Evolutionary conservation across 2,329 filamentous ascomycete genomes (phyloP).

Genomic region (Venturia nashicola): DNA sequence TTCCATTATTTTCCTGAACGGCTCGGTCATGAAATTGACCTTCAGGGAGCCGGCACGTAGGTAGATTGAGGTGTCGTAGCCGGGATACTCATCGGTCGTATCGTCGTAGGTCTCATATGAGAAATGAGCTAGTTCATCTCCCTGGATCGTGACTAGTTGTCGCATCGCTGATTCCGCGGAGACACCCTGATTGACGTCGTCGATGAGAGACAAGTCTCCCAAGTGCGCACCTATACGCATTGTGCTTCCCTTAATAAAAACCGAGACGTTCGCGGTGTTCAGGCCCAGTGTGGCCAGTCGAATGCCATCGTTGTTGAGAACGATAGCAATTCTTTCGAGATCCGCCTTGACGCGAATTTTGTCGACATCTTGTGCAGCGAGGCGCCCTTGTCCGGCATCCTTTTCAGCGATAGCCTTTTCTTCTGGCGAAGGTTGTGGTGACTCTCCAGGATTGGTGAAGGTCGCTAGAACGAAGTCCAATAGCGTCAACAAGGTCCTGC

Average conservation of each 20-base stretch:
- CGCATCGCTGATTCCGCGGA: conserved; percentile 69
- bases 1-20: conserved; percentile 94
- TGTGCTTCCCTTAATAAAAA: conserved; percentile 73
- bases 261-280: conserved; percentile 80
- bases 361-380: conserved; percentile 38
- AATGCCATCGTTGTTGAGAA: conserved; percentile 96
- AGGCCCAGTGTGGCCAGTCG: conserved; percentile 85
- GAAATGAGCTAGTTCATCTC: conserved; percentile 91
- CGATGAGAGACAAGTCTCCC: conserved; percentile 76
- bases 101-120: conserved; percentile 92
- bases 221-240: conserved; percentile 82
- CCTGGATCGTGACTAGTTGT: conserved; percentile 85
- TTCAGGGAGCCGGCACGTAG: conserved; percentile 90
- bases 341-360: conserved; percentile 92
- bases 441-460: conserved; percentile 57
- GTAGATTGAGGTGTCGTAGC: conserved; percentile 86
- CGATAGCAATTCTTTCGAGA: conserved; percentile 82
- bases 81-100: conserved; percentile 64
- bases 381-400: conserved; percentile 21
- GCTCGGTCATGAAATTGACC: conserved; percentile 92
- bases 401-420: conserved; percentile 18
- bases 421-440: conserved; percentile 24
- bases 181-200: conserved; percentile 88
- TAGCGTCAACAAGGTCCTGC: conserved; percentile 81
- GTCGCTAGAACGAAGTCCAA: conserved; percentile 90